Conservation (phyloP, 169 alveolate species). For the Cryptosporidium canis region DNA sequence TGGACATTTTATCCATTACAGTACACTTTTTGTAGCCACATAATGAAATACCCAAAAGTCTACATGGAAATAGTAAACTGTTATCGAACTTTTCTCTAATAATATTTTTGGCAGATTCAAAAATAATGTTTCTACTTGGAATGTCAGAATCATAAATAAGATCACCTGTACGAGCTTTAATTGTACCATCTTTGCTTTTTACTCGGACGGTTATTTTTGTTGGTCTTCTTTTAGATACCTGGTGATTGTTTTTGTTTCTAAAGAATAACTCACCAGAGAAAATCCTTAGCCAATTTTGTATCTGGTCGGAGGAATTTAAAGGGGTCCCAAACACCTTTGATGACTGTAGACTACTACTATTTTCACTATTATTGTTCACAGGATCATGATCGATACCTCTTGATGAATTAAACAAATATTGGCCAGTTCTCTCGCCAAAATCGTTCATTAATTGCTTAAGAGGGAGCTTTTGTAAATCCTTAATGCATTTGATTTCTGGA, state of each 20-base stretch:
- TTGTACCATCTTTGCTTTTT: neutral
- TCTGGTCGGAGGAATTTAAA: neutral
- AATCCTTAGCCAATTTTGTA: conserved; percentile 30
- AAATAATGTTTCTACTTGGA: conserved; percentile 13
- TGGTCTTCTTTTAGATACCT: conserved; percentile 9
- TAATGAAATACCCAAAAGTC: conserved; percentile 25
- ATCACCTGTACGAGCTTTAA: neutral
- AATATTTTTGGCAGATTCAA: conserved; percentile 19
- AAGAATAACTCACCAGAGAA: conserved; percentile 43
- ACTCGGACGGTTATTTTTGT: conserved; percentile 46
- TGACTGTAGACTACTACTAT: conserved; percentile 17
- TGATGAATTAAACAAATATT: conserved; percentile 43
- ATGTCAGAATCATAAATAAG: conserved; percentile 16
- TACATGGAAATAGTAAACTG: conserved; percentile 28
- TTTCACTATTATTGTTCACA: neutral
- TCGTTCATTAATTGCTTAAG: neutral
- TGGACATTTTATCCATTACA: neutral
- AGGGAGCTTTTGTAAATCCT: conserved; percentile 12
- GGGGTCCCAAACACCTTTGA: conserved; percentile 26
- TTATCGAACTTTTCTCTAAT: neutral
- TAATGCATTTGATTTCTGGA: conserved; percentile 5
- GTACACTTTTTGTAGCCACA: neutral
- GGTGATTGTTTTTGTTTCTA: conserved; percentile 13
- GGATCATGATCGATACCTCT: conserved; percentile 58
- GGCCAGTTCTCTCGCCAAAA: conserved; percentile 60